Conservation (phyloP, 768 basidiomycete genomes). For the Chalciporus sphaerocephalus region DNA sequence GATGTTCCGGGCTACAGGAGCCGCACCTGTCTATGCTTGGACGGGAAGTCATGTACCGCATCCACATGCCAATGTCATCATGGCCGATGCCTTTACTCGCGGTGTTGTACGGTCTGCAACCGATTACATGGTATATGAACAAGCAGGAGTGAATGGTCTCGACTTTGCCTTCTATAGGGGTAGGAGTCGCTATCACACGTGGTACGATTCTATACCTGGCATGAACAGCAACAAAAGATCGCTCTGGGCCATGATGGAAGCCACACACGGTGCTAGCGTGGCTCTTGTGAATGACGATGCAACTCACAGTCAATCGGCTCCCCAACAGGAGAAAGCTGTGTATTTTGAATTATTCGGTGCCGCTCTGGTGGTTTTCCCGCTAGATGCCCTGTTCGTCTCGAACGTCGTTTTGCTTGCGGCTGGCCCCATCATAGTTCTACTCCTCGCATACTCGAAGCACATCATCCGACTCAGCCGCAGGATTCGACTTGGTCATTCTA, state of each 20-base stretch:
- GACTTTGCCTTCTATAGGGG: slow-evolving; percentile 78
- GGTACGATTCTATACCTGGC: slow-evolving; percentile 61
- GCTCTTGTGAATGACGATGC: slow-evolving; percentile 48
- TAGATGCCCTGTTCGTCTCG: slow-evolving; percentile 45
- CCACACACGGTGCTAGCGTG: slow-evolving; percentile 49
- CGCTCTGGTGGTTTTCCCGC: slow-evolving; percentile 51
- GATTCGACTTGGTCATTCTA: slow-evolving; percentile 11
- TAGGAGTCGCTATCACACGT: slow-evolving; percentile 73
- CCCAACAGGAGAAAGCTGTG: slow-evolving; percentile 36
- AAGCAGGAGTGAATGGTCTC: slow-evolving; percentile 58
- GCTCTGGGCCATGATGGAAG: slow-evolving; percentile 80
- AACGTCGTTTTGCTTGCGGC: slow-evolving; percentile 59
- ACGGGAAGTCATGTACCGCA: slow-evolving; percentile 43
- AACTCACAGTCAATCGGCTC: slow-evolving; percentile 22
- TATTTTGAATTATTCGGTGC: slow-evolving; percentile 72
- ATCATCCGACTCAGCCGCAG: slow-evolving; percentile 20
- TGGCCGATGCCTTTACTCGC: slow-evolving; percentile 62
- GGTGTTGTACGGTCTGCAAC: slow-evolving; percentile 66
- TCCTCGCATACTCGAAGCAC: slow-evolving; percentile 39
- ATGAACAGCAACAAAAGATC: slow-evolving; percentile 50
- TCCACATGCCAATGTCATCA: slow-evolving; percentile 70
- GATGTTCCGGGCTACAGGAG: slow-evolving; percentile 68
- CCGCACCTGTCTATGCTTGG: slow-evolving; percentile 53
- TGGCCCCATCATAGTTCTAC: slow-evolving; percentile 53
- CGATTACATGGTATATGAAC: slow-evolving; percentile 67